Evolutionary conservation across 1,284 basidiomycete genomes (phyloP).

Genomic region (Rhizoctonia solani): DNA sequence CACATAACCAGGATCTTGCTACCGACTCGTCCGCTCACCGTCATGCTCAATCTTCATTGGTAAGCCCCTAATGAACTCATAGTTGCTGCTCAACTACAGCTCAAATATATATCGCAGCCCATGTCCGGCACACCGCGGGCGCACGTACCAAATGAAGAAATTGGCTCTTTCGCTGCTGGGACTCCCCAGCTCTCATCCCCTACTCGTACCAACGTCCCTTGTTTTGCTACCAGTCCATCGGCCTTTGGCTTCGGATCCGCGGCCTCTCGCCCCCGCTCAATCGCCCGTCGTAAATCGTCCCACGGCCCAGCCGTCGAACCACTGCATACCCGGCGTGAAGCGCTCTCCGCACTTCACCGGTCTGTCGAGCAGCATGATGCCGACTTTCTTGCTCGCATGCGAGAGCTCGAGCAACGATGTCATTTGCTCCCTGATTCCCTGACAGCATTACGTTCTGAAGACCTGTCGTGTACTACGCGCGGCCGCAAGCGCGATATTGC

Average conservation of each 20-base stretch:
- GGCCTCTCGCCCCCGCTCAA: neutral
- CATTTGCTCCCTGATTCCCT: constrained; percentile 26
- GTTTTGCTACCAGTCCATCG: constrained; percentile 10
- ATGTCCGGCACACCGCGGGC: too few relatives aligned
- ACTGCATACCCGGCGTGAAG: constrained; percentile 2
- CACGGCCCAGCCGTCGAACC: neutral
- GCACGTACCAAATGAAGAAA: too few relatives aligned
- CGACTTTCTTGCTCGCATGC: constrained; percentile 25
- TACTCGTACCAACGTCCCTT: neutral
- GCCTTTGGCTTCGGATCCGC: constrained; percentile 25
- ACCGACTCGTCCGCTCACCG: too few relatives aligned
- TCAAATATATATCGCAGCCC: too few relatives aligned
- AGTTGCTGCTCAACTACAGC: too few relatives aligned
- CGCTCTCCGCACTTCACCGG: constrained; percentile 13
- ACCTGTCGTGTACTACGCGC: constrained; percentile 11
- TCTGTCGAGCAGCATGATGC: constrained; percentile 31
- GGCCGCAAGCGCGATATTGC: constrained; percentile 23
- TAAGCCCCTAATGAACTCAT: too few relatives aligned
- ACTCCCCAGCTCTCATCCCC: neutral
- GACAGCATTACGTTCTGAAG: constrained; percentile 4
- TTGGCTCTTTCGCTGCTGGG: neutral
- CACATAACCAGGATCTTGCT: neutral
- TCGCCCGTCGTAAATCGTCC: constrained; percentile 6
- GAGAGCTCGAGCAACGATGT: constrained; percentile 29
- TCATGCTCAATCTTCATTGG: too few relatives aligned